A percentile compares a stretch with the other conserved stretches of the same genome.
These are phyloP conservation scores for Colletotrichum scovillei DNA, from an alignment of 2,329 filamentous ascomycete genomes.

Conservation along the genomic window DNA sequence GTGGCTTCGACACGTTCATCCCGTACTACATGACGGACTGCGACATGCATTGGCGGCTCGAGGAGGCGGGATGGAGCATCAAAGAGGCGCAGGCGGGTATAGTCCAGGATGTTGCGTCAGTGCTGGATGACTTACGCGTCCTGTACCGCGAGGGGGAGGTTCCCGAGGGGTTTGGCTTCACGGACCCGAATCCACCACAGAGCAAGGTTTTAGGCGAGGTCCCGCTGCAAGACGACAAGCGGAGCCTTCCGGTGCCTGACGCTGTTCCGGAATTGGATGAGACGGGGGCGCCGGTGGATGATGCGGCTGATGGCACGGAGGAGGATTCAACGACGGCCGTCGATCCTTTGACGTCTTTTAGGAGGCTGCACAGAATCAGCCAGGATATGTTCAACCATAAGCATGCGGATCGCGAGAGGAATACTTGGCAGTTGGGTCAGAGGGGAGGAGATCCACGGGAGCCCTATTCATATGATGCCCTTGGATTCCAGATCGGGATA, in stretches of 20 bases:
- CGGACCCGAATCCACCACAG: constrained; percentile 48
- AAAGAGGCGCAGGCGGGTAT: constrained; percentile 52
- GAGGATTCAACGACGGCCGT: neutral
- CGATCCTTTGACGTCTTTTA: constrained; percentile 25
- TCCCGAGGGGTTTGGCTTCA: constrained; percentile 45
- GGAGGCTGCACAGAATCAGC: constrained; percentile 37
- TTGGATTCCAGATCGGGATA: constrained; percentile 56
- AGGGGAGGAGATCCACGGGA: constrained; percentile 60
- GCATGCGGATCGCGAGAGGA: constrained; percentile 52
- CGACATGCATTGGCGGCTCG: constrained; percentile 62
- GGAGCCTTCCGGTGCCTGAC: neutral
- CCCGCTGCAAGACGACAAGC: neutral
- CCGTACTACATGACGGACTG: constrained; percentile 69
- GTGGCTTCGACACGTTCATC: constrained; percentile 68
- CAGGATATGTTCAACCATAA: constrained; percentile 56
- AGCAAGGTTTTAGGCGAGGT: neutral
- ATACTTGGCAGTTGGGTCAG: constrained; percentile 65
- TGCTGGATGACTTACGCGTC: constrained; percentile 57
- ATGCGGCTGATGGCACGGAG: neutral
- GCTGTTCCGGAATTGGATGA: neutral
- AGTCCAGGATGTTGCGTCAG: constrained; percentile 57
- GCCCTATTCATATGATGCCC: constrained; percentile 61
- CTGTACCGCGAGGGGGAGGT: constrained; percentile 55
- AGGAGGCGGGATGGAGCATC: constrained; percentile 56
- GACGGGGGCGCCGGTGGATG: neutral